Evolutionary conservation across 2,329 filamentous ascomycete genomes (phyloP).

Genomic region (Monilinia fructigena): DNA sequence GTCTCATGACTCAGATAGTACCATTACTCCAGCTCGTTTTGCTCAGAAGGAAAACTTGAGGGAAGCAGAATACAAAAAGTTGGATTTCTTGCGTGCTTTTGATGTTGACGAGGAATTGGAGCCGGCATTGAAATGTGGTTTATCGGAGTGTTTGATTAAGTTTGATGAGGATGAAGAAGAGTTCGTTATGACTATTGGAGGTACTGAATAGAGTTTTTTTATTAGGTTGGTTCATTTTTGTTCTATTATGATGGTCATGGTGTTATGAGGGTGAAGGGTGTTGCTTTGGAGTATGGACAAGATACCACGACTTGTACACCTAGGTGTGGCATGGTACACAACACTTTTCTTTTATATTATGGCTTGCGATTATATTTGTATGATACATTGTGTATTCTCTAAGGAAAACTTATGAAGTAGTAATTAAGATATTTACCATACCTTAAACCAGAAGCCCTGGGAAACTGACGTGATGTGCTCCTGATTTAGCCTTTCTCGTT

Average conservation of each 20-base stretch:
- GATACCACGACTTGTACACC: constrained; percentile 18
- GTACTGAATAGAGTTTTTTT: not conserved
- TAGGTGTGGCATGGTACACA: constrained; percentile 8
- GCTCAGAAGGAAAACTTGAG: constrained; percentile 38
- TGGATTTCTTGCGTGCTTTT: constrained; percentile 59
- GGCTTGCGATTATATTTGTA: not conserved
- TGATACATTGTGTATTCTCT: constrained; percentile 8
- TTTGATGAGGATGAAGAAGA: constrained; percentile 48
- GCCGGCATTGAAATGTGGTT: constrained; percentile 32
- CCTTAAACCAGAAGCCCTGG: not conserved
- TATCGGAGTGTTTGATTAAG: constrained; percentile 39
- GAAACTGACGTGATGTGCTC: not conserved
- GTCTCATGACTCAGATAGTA: constrained; percentile 45
- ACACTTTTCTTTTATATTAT: constrained; percentile 7
- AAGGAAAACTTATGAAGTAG: constrained; percentile 1
- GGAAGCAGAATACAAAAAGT: constrained; percentile 44
- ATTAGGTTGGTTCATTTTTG: not conserved
- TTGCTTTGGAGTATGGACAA: constrained; percentile 11
- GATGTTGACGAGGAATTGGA: constrained; percentile 48
- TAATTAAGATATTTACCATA: not conserved
- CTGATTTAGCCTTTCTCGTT: not conserved
- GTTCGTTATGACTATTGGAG: constrained; percentile 53
- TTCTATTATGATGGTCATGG: constrained; percentile 10
- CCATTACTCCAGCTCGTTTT: constrained; percentile 50
- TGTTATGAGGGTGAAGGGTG: constrained; percentile 7